Evolutionary conservation across 805 yeast genomes (phyloP), one percentile per base, ranked within the genome.

Genomic region (Sugiyamaella valdiviana): DNA sequence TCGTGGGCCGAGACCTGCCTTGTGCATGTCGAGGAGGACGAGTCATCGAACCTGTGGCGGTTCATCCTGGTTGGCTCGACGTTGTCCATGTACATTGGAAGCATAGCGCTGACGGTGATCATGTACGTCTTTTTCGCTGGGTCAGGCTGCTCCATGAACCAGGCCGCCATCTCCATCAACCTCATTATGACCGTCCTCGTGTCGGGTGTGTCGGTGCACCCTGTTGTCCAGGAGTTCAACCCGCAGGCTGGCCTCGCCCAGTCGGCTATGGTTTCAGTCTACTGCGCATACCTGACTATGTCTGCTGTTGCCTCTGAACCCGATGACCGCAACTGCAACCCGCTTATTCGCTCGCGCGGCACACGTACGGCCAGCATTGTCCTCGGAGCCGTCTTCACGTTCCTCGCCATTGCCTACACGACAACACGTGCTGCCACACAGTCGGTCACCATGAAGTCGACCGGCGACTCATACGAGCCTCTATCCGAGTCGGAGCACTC

Each of bases 1-100:
- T 91, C 91, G 57, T 93, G 97, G 96, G 97, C 98, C 0, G 99
- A 93, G 60, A 85, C 85, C 6, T 93, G 99, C 65, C 75, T 93
- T 46, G 89, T 83, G 55, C 85, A 88, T 58, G 87, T 93, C 38
- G 98, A 93, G 63, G 80, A 82, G 58, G 91, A 85, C 50, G 80
- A 78, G 48, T 61, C 67, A 12, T 57, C 65, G 3, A 46, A 40
- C 26, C 74, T 85, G 57, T 93, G 98, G 98, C 79, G 86, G 58
- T 72, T 78, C 39, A 67, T 91, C 7, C 72, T 93, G 39, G 78
- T 93, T 23, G 86, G 95, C 3, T 96, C 98, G 1, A 93, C 99
- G 0, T 69, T 83, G 41, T 63, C 78, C 17, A 89, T 93, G 98
- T 93, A 90, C 63, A 55, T 80, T 19, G 83, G 82, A 15, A 77